Evolutionary conservation across 176 grass and related monocot species (phyloP).

Genomic region (Oryza punctata): DNA sequence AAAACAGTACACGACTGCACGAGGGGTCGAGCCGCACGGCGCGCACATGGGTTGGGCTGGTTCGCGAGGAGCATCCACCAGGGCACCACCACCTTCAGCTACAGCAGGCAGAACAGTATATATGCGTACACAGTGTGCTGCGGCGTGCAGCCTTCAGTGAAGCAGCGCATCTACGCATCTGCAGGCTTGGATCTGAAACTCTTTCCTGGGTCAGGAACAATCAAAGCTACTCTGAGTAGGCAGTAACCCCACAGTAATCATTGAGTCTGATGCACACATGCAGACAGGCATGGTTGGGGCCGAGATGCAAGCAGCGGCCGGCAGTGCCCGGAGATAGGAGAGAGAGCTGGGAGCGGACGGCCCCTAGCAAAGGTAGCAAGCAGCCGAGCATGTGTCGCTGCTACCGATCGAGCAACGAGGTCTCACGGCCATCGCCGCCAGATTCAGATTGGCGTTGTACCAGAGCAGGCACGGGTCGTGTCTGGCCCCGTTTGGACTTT

Average conservation of each 20-base stretch:
- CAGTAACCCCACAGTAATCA: neutral
- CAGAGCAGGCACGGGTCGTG: neutral
- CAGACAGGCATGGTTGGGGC: neutral
- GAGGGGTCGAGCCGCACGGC: neutral
- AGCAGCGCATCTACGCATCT: neutral
- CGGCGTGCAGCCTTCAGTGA: neutral
- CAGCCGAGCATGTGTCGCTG: neutral
- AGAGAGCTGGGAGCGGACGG: neutral
- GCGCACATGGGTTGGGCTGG: neutral
- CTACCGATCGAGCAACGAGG: neutral
- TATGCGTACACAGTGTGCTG: neutral
- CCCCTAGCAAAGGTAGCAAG: neutral
- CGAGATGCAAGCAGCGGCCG: neutral
- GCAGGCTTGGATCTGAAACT: slow-evolving; percentile 6
- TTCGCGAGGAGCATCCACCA: neutral
- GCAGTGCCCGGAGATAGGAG: neutral
- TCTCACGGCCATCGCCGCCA: neutral
- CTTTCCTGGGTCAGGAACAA: neutral
- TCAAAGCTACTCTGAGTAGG: neutral
- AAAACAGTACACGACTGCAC: neutral
- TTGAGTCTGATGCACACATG: neutral
- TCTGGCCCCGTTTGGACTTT: neutral
- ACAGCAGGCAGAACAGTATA: neutral
- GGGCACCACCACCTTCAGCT: no score
- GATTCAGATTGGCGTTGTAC: neutral